Conservation (phyloP, 139 green algal genomes). For the Bryopsis sp. region DNA sequence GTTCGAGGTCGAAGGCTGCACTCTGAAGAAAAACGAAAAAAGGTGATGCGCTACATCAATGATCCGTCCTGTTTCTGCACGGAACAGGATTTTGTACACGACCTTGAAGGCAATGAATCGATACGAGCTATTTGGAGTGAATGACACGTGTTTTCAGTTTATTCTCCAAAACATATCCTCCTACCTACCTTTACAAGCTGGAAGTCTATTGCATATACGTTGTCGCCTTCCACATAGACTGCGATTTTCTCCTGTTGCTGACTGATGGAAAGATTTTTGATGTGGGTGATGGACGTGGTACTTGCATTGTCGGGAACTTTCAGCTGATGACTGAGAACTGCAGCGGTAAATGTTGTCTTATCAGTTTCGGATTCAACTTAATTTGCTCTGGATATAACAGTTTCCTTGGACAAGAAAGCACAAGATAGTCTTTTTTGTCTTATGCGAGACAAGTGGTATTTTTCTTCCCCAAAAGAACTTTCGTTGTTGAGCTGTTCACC, state of each 20-base stretch:
- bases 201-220: neutral
- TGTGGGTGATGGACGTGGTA: neutral
- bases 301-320: neutral
- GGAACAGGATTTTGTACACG: neutral
- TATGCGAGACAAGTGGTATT: too few species aligned
- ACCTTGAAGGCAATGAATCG: neutral
- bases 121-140: neutral
- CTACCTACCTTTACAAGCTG: neutral
- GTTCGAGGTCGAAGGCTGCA: neutral
- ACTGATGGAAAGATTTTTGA: neutral
- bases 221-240: neutral
- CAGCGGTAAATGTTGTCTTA: neutral
- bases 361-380: too few species aligned
- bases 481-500: neutral
- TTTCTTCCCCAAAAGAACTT: neutral
- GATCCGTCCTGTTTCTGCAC: neutral
- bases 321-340: neutral
- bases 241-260: neutral
- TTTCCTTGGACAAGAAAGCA: too few species aligned
- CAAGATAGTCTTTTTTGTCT: too few species aligned
- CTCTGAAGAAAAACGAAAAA: conserved; percentile 2
- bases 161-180: too few species aligned
- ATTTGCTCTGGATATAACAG: too few species aligned
- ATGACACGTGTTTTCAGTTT: neutral
- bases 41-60: neutral